Evolutionary conservation across 1,139 yeast species (phyloP).

Genomic region (Taphrina communis): DNA sequence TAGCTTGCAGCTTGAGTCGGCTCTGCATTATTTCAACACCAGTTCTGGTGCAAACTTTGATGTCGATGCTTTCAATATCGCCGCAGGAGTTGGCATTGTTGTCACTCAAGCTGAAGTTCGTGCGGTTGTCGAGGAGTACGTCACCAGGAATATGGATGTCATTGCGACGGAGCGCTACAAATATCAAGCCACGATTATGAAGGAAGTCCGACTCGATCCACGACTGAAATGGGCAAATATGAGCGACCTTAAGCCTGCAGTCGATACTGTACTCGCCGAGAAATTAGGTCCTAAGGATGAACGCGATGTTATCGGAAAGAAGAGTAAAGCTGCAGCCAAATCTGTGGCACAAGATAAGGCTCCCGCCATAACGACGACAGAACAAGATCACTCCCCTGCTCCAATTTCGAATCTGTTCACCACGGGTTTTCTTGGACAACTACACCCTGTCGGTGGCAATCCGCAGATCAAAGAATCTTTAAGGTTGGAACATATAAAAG

Average conservation of each 20-base stretch:
- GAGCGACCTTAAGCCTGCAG: constrained; percentile 77
- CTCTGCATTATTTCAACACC: constrained; percentile 1
- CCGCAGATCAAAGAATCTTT: constrained; percentile 87
- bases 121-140: constrained; percentile 63
- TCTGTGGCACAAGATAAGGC: constrained; percentile 37
- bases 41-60: constrained; percentile 12
- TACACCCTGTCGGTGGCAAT: constrained; percentile 94
- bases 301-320: constrained; percentile 82
- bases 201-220: constrained; percentile 73
- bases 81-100: constrained; percentile 67
- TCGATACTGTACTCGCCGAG: constrained; percentile 73
- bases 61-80: constrained; percentile 59
- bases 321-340: constrained; percentile 57
- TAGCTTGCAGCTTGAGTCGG: constrained; percentile 33
- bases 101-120: constrained; percentile 71
- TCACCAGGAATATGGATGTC: constrained; percentile 63
- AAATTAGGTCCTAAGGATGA: constrained; percentile 94
- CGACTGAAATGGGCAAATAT: constrained; percentile 92
- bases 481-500: constrained; percentile 75
- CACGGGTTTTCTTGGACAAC: constrained; percentile 93
- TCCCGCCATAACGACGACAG: constrained; percentile 47
- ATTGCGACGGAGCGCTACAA: constrained; percentile 77
- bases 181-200: constrained; percentile 74
- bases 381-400: constrained; percentile 50
- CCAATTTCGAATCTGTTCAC: constrained; percentile 76